Evolutionary conservation across 768 basidiomycete genomes (phyloP).

Genomic region (Lactarius akahatsu): DNA sequence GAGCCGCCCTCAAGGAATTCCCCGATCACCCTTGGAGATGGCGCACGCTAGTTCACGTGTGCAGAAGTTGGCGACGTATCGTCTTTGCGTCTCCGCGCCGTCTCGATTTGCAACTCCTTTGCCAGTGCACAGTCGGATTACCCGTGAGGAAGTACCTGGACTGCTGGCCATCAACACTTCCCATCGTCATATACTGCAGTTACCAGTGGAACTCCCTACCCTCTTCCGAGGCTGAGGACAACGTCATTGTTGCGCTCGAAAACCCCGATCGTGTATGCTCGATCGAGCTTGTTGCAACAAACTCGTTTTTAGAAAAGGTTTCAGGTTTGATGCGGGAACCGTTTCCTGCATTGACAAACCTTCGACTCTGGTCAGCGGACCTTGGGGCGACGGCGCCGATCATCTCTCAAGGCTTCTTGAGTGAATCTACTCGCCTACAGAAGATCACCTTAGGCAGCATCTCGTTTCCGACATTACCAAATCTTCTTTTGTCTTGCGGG

Average conservation of each 20-base stretch:
- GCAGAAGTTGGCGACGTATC: background rate
- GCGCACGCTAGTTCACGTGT: background rate
- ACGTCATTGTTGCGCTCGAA: background rate
- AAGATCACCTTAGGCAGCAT: background rate
- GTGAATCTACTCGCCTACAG: background rate
- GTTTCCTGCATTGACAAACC: background rate
- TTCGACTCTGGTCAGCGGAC: background rate
- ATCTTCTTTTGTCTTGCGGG: background rate
- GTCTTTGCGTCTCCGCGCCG: background rate
- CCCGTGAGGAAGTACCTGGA: background rate
- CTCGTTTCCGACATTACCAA: background rate
- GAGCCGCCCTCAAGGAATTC: too few species aligned
- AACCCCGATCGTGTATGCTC: background rate
- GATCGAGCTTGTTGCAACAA: background rate
- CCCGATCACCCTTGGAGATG: background rate
- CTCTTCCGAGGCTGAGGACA: background rate
- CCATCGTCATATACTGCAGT: background rate
- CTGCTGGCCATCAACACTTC: constrained; percentile 1
- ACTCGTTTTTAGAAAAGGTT: background rate
- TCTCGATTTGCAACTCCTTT: background rate
- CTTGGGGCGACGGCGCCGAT: too few species aligned
- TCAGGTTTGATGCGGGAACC: background rate
- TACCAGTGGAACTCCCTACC: background rate
- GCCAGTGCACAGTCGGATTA: background rate
- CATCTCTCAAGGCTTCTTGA: background rate